Percentiles rank a stretch among this genome's conserved stretches.
Evolutionary conservation across 2,329 filamentous ascomycete genomes (phyloP).

Genomic region (Penicillium expansum): DNA sequence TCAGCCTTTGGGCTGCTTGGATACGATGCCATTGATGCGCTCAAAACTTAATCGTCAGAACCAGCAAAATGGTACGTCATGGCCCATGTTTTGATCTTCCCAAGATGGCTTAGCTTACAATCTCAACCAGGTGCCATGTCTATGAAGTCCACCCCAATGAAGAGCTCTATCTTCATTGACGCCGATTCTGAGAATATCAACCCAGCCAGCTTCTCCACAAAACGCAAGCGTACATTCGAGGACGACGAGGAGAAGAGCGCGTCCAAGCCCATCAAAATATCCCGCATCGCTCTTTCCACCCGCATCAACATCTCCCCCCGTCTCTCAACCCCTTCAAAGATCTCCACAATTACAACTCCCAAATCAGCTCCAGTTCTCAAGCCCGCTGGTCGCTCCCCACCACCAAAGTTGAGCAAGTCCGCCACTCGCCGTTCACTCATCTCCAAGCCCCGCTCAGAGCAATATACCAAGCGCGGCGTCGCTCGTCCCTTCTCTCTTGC

Average conservation of each 20-base stretch:
- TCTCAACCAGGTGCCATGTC: background rate
- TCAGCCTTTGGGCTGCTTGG: conserved; percentile 37
- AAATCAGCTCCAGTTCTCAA: conserved; percentile 58
- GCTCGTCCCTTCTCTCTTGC: conserved; percentile 76
- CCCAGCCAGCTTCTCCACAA: conserved; percentile 51
- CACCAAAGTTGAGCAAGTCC: conserved; percentile 66
- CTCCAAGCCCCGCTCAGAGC: conserved; percentile 68
- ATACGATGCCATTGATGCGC: conserved; percentile 32
- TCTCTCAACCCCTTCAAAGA: conserved; percentile 27
- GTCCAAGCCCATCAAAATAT: conserved; percentile 51
- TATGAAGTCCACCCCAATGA: conserved; percentile 15
- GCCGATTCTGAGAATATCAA: conserved; percentile 54
- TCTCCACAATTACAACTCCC: conserved; percentile 32
- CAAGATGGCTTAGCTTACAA: conserved; percentile 8
- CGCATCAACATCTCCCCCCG: conserved; percentile 21
- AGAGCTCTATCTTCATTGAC: conserved; percentile 25
- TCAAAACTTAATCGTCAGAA: conserved; percentile 35
- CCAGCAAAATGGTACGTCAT: conserved; percentile 31
- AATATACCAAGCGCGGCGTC: conserved; percentile 49
- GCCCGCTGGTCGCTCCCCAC: conserved; percentile 79
- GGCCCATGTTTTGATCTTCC: background rate
- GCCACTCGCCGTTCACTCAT: conserved; percentile 64
- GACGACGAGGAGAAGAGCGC: conserved; percentile 34
- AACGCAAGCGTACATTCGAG: conserved; percentile 40
- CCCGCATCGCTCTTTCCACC: conserved; percentile 37